Evolutionary conservation across 2,329 filamentous ascomycete species (phyloP).

Genomic region (Arthrinium puccinioides): DNA sequence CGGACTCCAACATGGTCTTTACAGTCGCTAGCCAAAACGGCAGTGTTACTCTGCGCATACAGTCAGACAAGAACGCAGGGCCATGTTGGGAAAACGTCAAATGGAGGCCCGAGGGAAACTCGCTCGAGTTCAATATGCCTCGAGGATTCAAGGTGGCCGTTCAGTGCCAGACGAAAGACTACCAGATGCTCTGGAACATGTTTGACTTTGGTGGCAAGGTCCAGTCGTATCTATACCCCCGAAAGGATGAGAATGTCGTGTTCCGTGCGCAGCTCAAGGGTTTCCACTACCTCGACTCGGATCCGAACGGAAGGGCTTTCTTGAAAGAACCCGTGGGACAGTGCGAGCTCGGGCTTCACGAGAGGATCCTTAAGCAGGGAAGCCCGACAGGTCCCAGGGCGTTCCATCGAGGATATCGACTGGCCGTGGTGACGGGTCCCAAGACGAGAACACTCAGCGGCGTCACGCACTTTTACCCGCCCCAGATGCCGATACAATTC

Average conservation of each 20-base stretch:
- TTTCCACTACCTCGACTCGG: conserved; percentile 75
- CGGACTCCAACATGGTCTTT: conserved; percentile 63
- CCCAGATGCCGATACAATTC: conserved; percentile 65
- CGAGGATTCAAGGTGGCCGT: conserved; percentile 69
- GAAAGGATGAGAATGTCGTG: conserved; percentile 60
- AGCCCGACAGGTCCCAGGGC: conserved; percentile 66
- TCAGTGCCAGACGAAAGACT: conserved; percentile 69
- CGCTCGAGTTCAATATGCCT: conserved; percentile 63
- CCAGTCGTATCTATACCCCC: conserved; percentile 61
- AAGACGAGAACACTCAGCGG: conserved; percentile 71
- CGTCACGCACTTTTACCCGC: conserved; percentile 62
- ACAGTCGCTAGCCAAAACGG: conserved; percentile 75
- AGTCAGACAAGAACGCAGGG: conserved; percentile 58
- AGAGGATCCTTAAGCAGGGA: conserved; percentile 58
- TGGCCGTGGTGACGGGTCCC: conserved; percentile 71
- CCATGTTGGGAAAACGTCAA: conserved; percentile 75
- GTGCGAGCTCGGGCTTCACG: conserved; percentile 71
- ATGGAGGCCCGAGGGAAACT: conserved; percentile 64
- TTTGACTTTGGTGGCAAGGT: conserved; percentile 78
- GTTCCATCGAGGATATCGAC: conserved; percentile 71
- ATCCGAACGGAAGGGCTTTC: conserved; percentile 63
- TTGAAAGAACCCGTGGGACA: conserved; percentile 65
- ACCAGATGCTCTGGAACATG: conserved; percentile 71
- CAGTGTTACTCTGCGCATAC: conserved; percentile 67
- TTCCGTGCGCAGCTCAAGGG: conserved; percentile 64